Conservation (phyloP, 108 stramenopile species). For the Stephanodiscus triporus region DNA sequence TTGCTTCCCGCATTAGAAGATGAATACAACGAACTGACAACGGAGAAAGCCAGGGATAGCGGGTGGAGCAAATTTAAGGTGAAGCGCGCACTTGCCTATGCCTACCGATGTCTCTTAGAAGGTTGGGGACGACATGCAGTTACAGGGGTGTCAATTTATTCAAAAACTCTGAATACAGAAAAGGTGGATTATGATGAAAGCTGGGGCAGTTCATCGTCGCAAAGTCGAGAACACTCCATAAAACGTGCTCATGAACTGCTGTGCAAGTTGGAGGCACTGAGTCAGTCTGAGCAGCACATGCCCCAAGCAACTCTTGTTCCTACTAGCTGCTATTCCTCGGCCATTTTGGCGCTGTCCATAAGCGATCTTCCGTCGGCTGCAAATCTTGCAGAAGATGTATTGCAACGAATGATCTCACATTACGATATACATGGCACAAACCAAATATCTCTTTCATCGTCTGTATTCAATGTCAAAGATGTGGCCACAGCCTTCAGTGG, state of each 20-base stretch:
- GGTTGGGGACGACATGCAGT: slow-evolving; percentile 51
- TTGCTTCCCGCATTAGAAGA: slow-evolving; percentile 30
- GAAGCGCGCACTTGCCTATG: slow-evolving; percentile 17
- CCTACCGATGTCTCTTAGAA: slow-evolving; percentile 31
- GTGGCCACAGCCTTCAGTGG: slow-evolving; percentile 43
- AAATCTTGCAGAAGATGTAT: slow-evolving; percentile 29
- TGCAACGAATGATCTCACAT: slow-evolving; percentile 38
- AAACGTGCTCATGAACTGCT: slow-evolving; percentile 39
- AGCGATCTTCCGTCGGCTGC: slow-evolving; percentile 30
- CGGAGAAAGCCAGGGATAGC: neutral
- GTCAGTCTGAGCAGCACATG: neutral
- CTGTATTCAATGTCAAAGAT: slow-evolving; percentile 32
- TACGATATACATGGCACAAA: slow-evolving; percentile 1
- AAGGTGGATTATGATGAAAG: neutral
- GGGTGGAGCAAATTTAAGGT: slow-evolving; percentile 6
- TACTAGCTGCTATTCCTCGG: slow-evolving; percentile 42
- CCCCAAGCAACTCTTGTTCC: slow-evolving; percentile 12
- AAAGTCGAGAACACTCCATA: slow-evolving; percentile 24
- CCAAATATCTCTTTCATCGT: neutral
- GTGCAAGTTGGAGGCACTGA: slow-evolving; percentile 21
- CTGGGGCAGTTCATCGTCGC: neutral
- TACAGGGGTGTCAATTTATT: neutral
- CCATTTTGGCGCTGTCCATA: slow-evolving; percentile 43
- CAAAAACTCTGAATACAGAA: neutral
- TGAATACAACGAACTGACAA: slow-evolving; percentile 6